Conservation (phyloP, 1,284 basidiomycete species). For the Ganoderma leucocontextum region DNA sequence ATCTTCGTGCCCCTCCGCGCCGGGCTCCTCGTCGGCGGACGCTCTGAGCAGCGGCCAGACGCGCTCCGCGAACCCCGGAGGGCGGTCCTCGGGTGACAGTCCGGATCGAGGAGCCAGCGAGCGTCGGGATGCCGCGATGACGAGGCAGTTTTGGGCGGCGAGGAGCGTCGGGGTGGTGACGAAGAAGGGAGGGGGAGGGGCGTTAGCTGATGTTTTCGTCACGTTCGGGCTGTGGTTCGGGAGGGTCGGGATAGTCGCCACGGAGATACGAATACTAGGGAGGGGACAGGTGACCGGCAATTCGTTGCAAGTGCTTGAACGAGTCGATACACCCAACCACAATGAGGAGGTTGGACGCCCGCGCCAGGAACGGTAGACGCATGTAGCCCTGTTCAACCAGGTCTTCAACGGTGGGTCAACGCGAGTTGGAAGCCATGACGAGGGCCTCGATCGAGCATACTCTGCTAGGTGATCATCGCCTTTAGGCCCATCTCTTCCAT, state of each 20-base stretch:
- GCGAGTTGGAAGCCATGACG: slow-evolving; percentile 53
- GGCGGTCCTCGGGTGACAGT: slow-evolving; percentile 2
- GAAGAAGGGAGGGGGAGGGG: slow-evolving; percentile 68
- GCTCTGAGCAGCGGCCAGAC: slow-evolving; percentile 69
- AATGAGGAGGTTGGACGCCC: slow-evolving; percentile 7
- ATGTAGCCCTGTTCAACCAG: slow-evolving; percentile 47
- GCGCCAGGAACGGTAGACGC: slow-evolving; percentile 23
- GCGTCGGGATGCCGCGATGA: slow-evolving; percentile 68
- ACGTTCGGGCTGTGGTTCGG: slow-evolving; percentile 24
- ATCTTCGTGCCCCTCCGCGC: slow-evolving; percentile 57
- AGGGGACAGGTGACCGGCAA: slow-evolving; percentile 54
- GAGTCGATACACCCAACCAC: slow-evolving; percentile 55
- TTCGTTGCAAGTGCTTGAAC: slow-evolving; percentile 56
- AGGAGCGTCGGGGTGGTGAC: slow-evolving; percentile 61
- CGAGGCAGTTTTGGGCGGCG: slow-evolving; percentile 69
- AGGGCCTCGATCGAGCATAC: slow-evolving; percentile 56
- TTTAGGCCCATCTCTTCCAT: slow-evolving; percentile 68
- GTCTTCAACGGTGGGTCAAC: slow-evolving; percentile 47
- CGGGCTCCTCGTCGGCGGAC: slow-evolving; percentile 59
- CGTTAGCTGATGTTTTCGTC: slow-evolving; percentile 43
- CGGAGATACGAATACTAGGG: slow-evolving; percentile 38
- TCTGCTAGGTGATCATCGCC: slow-evolving; percentile 59
- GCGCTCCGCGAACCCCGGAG: slow-evolving; percentile 56
- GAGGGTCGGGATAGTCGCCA: slow-evolving; percentile 23
- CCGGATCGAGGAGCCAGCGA: slow-evolving; percentile 48